Evolutionary conservation across 805 yeast genomes (phyloP).

Genomic region (Saccharomyces paradoxus): DNA sequence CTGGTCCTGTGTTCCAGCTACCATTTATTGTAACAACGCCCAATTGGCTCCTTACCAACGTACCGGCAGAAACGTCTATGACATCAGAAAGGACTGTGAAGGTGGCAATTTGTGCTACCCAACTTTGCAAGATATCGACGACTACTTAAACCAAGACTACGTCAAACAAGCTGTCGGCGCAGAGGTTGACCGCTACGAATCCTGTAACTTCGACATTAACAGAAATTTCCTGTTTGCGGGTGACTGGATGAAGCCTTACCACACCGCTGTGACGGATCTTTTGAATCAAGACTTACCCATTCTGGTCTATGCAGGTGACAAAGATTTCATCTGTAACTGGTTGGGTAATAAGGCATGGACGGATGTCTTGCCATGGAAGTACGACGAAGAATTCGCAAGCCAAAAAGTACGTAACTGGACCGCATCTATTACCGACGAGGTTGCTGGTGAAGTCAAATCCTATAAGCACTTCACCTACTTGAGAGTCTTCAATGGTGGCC

Average conservation of each 20-base stretch:
- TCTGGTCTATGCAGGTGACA: conserved; percentile 89
- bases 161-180: conserved; percentile 84
- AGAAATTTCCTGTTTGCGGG: conserved; percentile 78
- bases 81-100: conserved; percentile 74
- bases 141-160: conserved; percentile 65
- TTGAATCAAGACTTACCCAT: conserved; percentile 73
- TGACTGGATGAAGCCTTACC: conserved; percentile 90
- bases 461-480: conserved; percentile 68
- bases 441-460: conserved; percentile 63
- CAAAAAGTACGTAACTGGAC: conserved; percentile 41
- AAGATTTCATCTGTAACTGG: conserved; percentile 96
- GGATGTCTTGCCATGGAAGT: conserved; percentile 60
- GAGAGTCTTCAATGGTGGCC: conserved; percentile 85
- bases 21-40: conserved; percentile 79
- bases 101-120: conserved; percentile 64
- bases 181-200: conserved; percentile 68
- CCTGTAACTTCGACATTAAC: conserved; percentile 73
- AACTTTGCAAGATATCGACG: conserved; percentile 65
- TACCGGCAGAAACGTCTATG: conserved; percentile 89
- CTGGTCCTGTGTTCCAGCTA: conserved; percentile 86
- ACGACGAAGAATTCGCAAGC: conserved; percentile 44
- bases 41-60: conserved; percentile 73
- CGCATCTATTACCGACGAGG: conserved; percentile 35
- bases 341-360: conserved; percentile 89
- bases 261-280: conserved; percentile 59